Evolutionary conservation across 2,329 filamentous ascomycete genomes (phyloP).

Genomic region (Colletotrichum musae): DNA sequence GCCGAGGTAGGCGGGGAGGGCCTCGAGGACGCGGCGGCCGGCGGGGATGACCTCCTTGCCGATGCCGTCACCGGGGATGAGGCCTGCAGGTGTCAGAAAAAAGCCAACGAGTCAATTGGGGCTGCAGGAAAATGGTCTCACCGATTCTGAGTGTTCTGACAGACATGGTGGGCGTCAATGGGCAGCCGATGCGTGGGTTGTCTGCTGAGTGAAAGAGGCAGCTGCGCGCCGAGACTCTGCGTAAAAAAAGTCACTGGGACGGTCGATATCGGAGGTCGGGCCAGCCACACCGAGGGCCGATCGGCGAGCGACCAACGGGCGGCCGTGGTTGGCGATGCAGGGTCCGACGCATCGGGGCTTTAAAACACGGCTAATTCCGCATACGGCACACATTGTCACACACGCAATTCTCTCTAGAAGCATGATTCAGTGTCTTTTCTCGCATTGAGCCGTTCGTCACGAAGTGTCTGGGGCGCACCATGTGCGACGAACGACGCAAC

Average conservation of each 20-base stretch:
- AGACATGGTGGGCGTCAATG: conserved; percentile 52
- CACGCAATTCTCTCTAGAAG: not conserved
- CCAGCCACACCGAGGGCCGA: conserved; percentile 37
- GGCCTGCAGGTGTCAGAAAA: conserved; percentile 62
- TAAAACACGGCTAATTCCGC: conserved; percentile 18
- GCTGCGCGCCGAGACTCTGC: conserved; percentile 1
- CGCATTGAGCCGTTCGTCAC: not conserved
- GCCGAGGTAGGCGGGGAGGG: conserved; percentile 89
- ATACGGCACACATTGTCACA: not conserved
- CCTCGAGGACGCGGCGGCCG: conserved; percentile 91
- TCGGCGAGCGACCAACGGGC: conserved; percentile 37
- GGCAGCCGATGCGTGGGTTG: conserved; percentile 19
- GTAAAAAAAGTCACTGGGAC: conserved; percentile 32
- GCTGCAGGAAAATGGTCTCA: conserved; percentile 40
- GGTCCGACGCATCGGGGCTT: conserved; percentile 21
- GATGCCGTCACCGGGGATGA: conserved; percentile 98
- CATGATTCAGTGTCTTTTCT: not conserved
- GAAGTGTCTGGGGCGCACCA: too few relatives aligned
- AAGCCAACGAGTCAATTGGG: conserved; percentile 18
- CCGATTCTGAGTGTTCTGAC: conserved; percentile 60
- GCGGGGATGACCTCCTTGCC: conserved; percentile 98
- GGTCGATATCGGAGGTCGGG: conserved; percentile 41
- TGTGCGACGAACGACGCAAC: too few relatives aligned
- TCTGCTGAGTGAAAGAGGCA: conserved; percentile 14
- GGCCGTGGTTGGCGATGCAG: conserved; percentile 14